These are phyloP conservation scores for Amphibolis antarctica DNA, from an alignment of 106 monocot species.

Conservation along the genomic window DNA sequence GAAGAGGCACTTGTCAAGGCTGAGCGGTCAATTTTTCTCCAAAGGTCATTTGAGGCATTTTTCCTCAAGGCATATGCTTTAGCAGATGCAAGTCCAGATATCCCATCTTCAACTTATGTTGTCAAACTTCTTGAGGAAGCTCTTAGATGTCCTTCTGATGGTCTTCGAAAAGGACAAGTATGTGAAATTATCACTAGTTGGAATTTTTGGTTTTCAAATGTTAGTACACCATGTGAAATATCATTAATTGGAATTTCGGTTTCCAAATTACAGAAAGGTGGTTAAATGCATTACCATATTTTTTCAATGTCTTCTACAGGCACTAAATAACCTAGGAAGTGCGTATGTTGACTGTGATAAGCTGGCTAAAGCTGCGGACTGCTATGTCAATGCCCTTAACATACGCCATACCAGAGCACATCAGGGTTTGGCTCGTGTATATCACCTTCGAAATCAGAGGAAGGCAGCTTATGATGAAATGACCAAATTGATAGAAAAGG, in stretches of 20 bases:
- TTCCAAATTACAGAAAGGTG: background rate
- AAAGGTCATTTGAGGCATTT: conserved; percentile 96
- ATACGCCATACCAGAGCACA: conserved; percentile 98
- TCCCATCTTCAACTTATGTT: conserved; percentile 45
- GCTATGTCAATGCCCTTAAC: conserved; percentile 75
- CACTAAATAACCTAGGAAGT: conserved; percentile 94
- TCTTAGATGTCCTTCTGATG: conserved; percentile 87
- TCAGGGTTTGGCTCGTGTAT: conserved; percentile 93
- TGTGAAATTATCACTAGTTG: background rate
- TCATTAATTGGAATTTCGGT: too few species aligned
- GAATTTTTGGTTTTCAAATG: background rate
- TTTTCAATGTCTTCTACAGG: conserved; percentile 26
- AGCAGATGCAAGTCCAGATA: conserved; percentile 66
- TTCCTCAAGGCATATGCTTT: conserved; percentile 98
- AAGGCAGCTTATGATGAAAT: conserved; percentile 62
- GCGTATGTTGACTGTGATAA: conserved; percentile 86
- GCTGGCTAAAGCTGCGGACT: conserved; percentile 73
- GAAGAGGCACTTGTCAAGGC: conserved; percentile 93
- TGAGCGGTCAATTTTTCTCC: conserved; percentile 77
- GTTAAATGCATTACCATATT: background rate
- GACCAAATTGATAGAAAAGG: conserved; percentile 7
- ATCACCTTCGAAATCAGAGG: conserved; percentile 72
- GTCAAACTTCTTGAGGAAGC: conserved; percentile 78
- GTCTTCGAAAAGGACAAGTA: conserved; percentile 97
- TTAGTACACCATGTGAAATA: background rate